Evolutionary conservation across 768 basidiomycete species (phyloP), one percentile per base, ranked within the genome.

Genomic region (Glaciozyma antarctica): DNA sequence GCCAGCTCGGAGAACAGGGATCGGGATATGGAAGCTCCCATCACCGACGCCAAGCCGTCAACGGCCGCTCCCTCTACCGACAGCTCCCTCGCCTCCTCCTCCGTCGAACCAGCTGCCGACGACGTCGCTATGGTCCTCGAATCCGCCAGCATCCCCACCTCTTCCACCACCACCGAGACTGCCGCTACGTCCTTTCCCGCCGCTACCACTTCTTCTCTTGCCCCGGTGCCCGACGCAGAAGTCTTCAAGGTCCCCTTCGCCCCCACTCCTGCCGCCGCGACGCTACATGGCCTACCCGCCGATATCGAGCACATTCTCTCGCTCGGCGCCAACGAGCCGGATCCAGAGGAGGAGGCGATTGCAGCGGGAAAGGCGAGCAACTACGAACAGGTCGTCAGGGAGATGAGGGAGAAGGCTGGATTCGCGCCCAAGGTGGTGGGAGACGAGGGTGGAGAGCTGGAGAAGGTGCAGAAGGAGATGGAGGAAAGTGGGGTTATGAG

Each of bases 291-390:
- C 41, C 62, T 70, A 21, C 65, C 69, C 9, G 59, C 65, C 44
- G 69, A 67, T 51, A 71, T 68, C 28, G 66, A 65, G 26, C 70
- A 67, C 56, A 67, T 71, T 44, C 61, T 71, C 58, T 61, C 66
- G 2, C 66, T 66, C 58, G 60, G 60, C 28, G 64, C 65, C 2
- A 60, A 69, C 62, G 60, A 64, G 19, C 55, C 55, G 16, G 70
- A 73, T 47, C n/a, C 44, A 38, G 41, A 56, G 22, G 9, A 26
- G 32, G 28, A 57, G 30, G n/a, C 19, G 13, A 24, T 7, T 26
- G 28, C 26, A 1, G 24, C 54, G 2, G 51, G 34, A 3, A 9
- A 15, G 13, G 57, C 38, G 8, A 30, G 12, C 56, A 51, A 43
- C 58, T 65, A 71, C 28, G 68, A 62, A 22, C 52, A 61, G 34